Conservation (phyloP, 139 green algal genomes). For the Limnomonas spitsbergensis region DNA sequence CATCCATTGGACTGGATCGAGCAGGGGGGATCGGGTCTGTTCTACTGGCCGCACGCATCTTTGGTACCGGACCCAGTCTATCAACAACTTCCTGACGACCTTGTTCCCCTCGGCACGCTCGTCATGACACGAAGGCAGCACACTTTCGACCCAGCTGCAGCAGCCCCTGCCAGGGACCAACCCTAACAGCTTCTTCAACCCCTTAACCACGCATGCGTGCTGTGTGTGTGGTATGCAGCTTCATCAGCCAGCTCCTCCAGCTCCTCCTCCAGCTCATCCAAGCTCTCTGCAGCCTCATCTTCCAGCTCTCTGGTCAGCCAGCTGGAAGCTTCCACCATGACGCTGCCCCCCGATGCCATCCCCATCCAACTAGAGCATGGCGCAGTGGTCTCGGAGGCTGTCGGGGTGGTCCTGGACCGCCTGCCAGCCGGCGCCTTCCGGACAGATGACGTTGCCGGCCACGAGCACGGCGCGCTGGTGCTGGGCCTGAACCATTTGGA, state of each 20-base stretch:
- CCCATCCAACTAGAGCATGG: background rate
- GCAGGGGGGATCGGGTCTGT: too few species aligned
- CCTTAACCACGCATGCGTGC: background rate
- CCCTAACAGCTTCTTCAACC: background rate
- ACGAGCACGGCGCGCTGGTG: conserved; percentile 26
- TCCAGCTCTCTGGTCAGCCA: too few species aligned
- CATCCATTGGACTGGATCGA: too few species aligned
- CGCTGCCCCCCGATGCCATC: background rate
- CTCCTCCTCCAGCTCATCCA: background rate
- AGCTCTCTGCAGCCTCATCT: background rate
- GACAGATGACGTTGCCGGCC: background rate
- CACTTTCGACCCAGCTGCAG: too few species aligned
- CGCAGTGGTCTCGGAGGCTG: background rate
- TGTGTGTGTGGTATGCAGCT: background rate
- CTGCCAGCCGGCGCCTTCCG: background rate
- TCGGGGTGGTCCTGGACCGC: background rate
- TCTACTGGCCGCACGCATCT: too few species aligned
- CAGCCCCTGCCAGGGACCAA: too few species aligned
- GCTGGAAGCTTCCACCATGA: background rate
- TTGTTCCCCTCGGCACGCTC: too few species aligned
- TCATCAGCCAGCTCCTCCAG: background rate
- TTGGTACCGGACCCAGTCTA: too few species aligned
- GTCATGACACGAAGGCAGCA: too few species aligned
- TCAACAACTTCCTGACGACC: too few species aligned
- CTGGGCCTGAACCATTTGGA: conserved; percentile 34